Evolutionary conservation across 2,329 filamentous ascomycete species (phyloP).

Genomic region (Cercospora janseana): DNA sequence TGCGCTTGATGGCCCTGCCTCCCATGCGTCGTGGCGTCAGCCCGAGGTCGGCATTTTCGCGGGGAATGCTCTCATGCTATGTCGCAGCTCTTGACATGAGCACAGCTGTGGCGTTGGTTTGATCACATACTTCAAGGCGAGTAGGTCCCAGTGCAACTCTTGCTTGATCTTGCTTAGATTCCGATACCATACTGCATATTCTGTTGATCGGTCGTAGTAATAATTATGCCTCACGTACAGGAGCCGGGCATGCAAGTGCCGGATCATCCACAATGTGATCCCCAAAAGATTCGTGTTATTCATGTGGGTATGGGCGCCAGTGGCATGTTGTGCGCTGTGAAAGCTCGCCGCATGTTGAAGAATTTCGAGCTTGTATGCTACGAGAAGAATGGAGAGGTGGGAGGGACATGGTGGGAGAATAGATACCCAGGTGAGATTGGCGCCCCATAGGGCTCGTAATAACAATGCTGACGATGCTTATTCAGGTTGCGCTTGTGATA

Average conservation of each 20-base stretch:
- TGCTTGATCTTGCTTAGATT: too few relatives aligned
- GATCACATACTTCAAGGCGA: too few relatives aligned
- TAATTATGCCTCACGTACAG: constrained; percentile 22
- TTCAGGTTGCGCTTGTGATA: constrained; percentile 38
- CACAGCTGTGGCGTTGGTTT: neutral
- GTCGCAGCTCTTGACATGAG: neutral
- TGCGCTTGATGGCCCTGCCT: neutral
- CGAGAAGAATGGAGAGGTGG: constrained; percentile 40
- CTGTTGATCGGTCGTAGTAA: neutral
- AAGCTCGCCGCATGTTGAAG: constrained; percentile 21
- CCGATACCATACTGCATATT: too few relatives aligned
- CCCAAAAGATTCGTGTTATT: constrained; percentile 24
- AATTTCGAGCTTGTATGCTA: constrained; percentile 42
- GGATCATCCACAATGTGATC: constrained; percentile 25
- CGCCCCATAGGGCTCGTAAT: too few relatives aligned
- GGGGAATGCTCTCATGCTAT: neutral
- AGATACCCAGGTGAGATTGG: constrained; percentile 6
- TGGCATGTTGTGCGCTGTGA: constrained; percentile 20
- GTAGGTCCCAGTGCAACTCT: too few relatives aligned
- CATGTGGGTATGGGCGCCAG: constrained; percentile 27
- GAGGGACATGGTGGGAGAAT: constrained; percentile 40
- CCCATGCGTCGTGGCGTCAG: neutral
- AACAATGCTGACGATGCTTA: neutral
- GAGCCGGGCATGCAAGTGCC: constrained; percentile 21
- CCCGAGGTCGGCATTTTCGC: neutral